phyloP scores from a whole-genome alignment of 2,329 filamentous ascomycete genomes.

The Arachnomyces sp. region DNA sequence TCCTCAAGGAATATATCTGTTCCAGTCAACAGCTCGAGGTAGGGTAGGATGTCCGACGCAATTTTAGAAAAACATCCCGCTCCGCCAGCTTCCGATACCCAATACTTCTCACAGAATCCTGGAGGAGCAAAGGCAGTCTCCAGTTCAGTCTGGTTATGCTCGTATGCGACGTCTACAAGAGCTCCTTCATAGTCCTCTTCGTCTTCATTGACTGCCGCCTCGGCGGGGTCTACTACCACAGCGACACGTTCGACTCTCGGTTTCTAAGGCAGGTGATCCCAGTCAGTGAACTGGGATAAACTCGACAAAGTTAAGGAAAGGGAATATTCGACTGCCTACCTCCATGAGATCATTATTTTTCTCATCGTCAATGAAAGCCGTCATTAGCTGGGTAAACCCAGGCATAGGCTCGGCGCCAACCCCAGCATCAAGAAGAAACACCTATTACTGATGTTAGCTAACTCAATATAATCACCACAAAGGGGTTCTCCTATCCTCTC shows the following conservation, averaged over 20 bases:
- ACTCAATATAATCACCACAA: neutral
- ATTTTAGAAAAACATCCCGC: constrained; percentile 18
- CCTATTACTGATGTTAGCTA: constrained; percentile 12
- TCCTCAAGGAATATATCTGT: constrained; percentile 19
- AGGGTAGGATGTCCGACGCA: constrained; percentile 15
- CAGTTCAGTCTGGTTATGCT: too few species aligned
- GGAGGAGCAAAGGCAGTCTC: too few species aligned
- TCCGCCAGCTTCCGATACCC: constrained; percentile 16
- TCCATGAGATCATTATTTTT: constrained; percentile 26
- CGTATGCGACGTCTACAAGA: neutral
- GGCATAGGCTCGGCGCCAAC: constrained; percentile 9
- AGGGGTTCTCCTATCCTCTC: constrained; percentile 3
- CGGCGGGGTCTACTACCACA: constrained; percentile 10
- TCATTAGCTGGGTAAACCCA: constrained; percentile 12
- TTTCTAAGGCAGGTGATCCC: constrained; percentile 12
- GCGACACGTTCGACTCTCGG: constrained; percentile 22
- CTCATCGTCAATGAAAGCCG: constrained; percentile 22
- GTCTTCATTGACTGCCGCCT: constrained; percentile 13
- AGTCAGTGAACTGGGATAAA: constrained; percentile 1
- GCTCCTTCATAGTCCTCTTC: constrained; percentile 12
- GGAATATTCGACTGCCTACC: constrained; percentile 14
- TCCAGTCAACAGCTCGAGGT: constrained; percentile 19
- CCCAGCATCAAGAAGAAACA: constrained; percentile 19
- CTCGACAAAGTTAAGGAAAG: neutral
- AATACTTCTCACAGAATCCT: constrained; percentile 13